Evolutionary conservation across 208 protist genomes (phyloP).

Genomic region (Trypanosoma melophagium): DNA sequence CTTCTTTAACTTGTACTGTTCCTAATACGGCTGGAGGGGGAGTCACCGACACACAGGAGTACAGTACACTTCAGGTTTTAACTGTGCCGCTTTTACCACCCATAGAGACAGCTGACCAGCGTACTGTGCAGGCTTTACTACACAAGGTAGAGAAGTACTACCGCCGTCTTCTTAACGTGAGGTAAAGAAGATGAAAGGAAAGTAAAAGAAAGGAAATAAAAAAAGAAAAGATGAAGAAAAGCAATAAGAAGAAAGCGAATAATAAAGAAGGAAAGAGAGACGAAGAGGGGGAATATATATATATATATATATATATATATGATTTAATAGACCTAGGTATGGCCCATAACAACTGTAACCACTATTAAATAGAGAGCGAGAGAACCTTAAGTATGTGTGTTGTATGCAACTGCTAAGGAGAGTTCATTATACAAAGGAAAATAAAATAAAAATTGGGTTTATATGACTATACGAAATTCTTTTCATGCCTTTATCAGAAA

Average conservation of each 20-base stretch:
- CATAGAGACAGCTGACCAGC: slow-evolving; percentile 20
- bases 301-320: neutral
- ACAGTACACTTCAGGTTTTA: slow-evolving; percentile 32
- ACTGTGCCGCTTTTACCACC: slow-evolving; percentile 25
- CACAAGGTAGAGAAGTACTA: slow-evolving; percentile 26
- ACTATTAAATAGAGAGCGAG: too few species aligned
- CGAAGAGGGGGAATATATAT: too few species aligned
- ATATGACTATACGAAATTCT: too few species aligned
- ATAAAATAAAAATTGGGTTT: too few species aligned
- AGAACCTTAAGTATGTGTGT: too few species aligned
- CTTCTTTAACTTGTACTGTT: neutral
- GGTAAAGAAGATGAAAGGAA: slow-evolving; percentile 6
- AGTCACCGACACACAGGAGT: slow-evolving; percentile 23
- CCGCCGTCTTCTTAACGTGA: slow-evolving; percentile 3
- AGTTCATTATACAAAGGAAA: too few species aligned
- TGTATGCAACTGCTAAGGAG: too few species aligned
- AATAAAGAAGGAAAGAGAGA: too few species aligned
- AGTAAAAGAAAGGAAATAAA: slow-evolving; percentile 2
- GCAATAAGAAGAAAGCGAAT: too few species aligned
- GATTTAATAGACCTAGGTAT: too few species aligned
- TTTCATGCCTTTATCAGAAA: too few species aligned
- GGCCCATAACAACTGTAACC: too few species aligned
- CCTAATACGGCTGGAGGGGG: neutral
- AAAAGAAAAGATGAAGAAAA: slow-evolving; percentile 3
- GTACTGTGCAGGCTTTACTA: slow-evolving; percentile 31